Base-by-base conservation (phyloP, 352 stramenopile species). In the Phytophthora ohioensis region DNA sequence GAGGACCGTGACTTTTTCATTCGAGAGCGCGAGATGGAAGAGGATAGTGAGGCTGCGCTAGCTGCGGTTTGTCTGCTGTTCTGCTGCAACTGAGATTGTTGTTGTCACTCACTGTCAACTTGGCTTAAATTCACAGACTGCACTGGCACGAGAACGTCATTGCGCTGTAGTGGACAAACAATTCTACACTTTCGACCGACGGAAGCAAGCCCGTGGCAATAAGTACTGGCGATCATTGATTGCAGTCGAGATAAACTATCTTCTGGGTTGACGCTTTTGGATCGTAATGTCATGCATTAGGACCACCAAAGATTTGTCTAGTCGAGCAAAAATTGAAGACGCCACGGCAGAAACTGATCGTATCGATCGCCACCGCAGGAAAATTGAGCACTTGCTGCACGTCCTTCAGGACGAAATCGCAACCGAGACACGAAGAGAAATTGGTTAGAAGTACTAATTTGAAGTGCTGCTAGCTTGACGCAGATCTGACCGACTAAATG, bases 351-450 rank as follows among this genome's bases (percentile, higher is more conserved):
- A 83, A 53, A 70, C 36, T 1, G 47, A 41, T 41, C 56, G 78
- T 46, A 91, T 90, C 10, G 75, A 88, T 15, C 68, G 75, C 0
- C 82, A 92, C 12, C 73, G 78, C 43, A 76, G 84, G 63, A 91
- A 88, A 53, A 88, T 78, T 17, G 56, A 82, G 47, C 84, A 91
- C 39, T 63, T 92, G 9, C 34, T 92, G 5, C 72, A 88, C 11
- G 57, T 90, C 1, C 63, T 92, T 4, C 84, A 91, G 57, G 60
- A 75, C 15, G 84, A 92, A 52, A 87, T 92, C 39, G 74, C 79
- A 15, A 75, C 69, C 17, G 84, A 91, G 57, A 90, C 84, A 1
- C 67, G 74, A 6, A 80, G 84, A 53, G 78, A 90, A 62, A 89
- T 92, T 53, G 71, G 82, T 91, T 73, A n/a, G 56, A 52, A 39